These are phyloP conservation scores for Mycena sanguinolenta DNA, from an alignment of 768 basidiomycete species.

Conservation along the genomic window DNA sequence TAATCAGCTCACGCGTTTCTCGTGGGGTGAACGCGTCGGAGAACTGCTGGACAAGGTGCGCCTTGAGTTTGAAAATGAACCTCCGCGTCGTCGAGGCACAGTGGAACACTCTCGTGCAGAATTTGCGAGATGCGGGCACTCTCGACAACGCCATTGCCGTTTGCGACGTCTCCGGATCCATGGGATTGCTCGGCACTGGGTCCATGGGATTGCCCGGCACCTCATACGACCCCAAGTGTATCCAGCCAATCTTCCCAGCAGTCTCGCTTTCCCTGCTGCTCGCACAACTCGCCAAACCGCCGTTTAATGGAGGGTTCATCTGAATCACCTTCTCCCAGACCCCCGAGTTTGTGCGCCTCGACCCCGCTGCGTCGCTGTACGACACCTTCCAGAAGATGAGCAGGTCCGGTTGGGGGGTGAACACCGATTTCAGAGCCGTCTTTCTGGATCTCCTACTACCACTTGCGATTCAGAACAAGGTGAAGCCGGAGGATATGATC, in stretches of 20 bases:
- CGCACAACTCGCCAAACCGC: slow-evolving; percentile 71
- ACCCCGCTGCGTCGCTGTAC: slow-evolving; percentile 54
- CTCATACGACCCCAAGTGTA: slow-evolving; percentile 10
- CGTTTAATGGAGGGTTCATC: slow-evolving; percentile 75
- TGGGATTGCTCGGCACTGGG: slow-evolving; percentile 66
- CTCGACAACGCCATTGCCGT: slow-evolving; percentile 75
- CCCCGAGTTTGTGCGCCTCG: slow-evolving; percentile 66
- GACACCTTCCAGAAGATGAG: slow-evolving; percentile 55
- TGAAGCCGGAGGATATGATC: slow-evolving; percentile 81
- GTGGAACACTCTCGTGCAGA: slow-evolving; percentile 72
- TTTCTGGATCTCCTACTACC: slow-evolving; percentile 75
- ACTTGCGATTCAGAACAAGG: slow-evolving; percentile 65
- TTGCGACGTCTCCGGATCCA: slow-evolving; percentile 83
- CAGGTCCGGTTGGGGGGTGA: slow-evolving; percentile 61
- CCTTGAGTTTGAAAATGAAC: slow-evolving; percentile 28
- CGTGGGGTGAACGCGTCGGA: slow-evolving; percentile 43
- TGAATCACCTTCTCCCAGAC: slow-evolving; percentile 73
- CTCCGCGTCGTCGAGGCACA: slow-evolving; percentile 70
- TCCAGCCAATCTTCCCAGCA: slow-evolving; percentile 69
- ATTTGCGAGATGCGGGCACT: slow-evolving; percentile 65
- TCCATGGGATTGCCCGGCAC: slow-evolving; percentile 69
- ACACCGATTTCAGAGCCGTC: slow-evolving; percentile 73
- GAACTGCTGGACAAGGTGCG: slow-evolving; percentile 50
- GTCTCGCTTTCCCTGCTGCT: slow-evolving; percentile 77
- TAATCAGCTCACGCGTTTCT: slow-evolving; percentile 50